These are phyloP conservation scores for Coemansia sp. DNA, from an alignment of 192 early-diverging fungal genomes.

Conservation along the genomic window DNA sequence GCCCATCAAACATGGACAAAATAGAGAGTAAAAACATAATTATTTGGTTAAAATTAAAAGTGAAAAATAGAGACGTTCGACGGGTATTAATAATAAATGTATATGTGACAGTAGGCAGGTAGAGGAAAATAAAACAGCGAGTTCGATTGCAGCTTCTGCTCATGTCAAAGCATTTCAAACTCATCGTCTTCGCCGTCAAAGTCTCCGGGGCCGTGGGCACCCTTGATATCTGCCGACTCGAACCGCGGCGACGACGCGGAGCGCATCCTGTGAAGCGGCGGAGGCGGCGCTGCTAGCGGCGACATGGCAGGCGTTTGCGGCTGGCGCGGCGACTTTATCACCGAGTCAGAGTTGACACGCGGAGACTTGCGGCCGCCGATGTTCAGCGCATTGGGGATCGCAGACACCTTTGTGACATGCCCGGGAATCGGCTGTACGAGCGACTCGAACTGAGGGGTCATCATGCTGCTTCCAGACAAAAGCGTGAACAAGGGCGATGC, in stretches of 20 bases:
- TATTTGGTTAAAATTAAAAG: neutral
- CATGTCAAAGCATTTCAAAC: conserved; percentile 22
- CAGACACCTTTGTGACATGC: conserved; percentile 20
- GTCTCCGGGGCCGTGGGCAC: neutral
- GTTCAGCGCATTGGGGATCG: conserved; percentile 8
- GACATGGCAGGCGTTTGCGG: conserved; percentile 17
- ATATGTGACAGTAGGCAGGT: neutral
- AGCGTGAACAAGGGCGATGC: conserved; percentile 53
- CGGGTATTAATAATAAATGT: neutral
- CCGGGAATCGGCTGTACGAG: conserved; percentile 31
- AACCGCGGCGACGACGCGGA: conserved; percentile 52
- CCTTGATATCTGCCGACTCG: conserved; percentile 19
- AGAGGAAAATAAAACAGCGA: neutral
- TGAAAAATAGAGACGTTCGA: too few relatives aligned
- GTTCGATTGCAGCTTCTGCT: too few relatives aligned
- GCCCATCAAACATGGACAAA: neutral
- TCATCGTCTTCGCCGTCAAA: conserved; percentile 12
- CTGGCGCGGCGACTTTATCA: conserved; percentile 34
- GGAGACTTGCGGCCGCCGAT: conserved; percentile 42
- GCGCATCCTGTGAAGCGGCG: conserved; percentile 27
- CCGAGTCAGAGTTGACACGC: conserved; percentile 46
- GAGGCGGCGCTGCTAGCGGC: conserved; percentile 12
- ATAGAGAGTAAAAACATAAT: neutral
- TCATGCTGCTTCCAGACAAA: conserved; percentile 50
- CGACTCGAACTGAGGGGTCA: conserved; percentile 47